Evolutionary conservation across 257 asterid species (phyloP).

Genomic region (Plectranthus barbatus): DNA sequence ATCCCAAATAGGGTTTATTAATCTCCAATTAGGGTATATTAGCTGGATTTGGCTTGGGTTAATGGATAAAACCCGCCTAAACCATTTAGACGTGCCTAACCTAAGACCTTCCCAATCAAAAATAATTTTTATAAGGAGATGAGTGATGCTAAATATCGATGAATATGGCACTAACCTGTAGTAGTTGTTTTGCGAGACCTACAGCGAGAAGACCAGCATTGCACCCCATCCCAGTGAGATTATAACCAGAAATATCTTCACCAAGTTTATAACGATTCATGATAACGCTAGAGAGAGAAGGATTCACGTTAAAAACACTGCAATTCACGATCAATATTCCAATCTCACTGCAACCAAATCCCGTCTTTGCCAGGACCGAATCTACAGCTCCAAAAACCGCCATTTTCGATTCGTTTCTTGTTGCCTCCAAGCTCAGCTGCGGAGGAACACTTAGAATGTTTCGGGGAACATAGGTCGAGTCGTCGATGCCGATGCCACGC

Average conservation of each 20-base stretch:
- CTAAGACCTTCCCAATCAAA: too few relatives aligned
- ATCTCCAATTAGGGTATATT: too few relatives aligned
- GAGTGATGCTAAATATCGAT: too few relatives aligned
- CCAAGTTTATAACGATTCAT: conserved; percentile 51
- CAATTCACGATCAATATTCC: conserved; percentile 51
- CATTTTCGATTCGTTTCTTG: conserved; percentile 40
- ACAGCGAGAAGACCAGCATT: conserved; percentile 40
- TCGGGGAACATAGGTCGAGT: conserved; percentile 31
- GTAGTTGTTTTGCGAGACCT: conserved; percentile 23
- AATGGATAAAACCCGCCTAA: too few relatives aligned
- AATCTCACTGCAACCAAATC: conserved; percentile 28
- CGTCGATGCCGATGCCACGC: conserved; percentile 33
- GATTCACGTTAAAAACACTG: conserved; percentile 38
- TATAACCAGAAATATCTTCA: conserved; percentile 33
- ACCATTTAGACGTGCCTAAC: too few relatives aligned
- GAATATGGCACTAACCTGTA: conserved; percentile 22
- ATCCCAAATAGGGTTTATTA: too few relatives aligned
- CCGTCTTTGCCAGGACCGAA: conserved; percentile 28
- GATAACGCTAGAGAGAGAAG: conserved; percentile 43
- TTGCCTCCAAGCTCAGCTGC: conserved; percentile 27
- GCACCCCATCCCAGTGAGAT: conserved; percentile 57
- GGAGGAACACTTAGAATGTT: conserved; percentile 21
- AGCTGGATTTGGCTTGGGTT: too few relatives aligned
- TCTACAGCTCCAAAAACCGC: conserved; percentile 59
- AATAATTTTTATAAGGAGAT: too few relatives aligned